Base-by-base conservation (phyloP, 108 stramenopile genomes). In the Cyclostephanos invisitatus region DNA sequence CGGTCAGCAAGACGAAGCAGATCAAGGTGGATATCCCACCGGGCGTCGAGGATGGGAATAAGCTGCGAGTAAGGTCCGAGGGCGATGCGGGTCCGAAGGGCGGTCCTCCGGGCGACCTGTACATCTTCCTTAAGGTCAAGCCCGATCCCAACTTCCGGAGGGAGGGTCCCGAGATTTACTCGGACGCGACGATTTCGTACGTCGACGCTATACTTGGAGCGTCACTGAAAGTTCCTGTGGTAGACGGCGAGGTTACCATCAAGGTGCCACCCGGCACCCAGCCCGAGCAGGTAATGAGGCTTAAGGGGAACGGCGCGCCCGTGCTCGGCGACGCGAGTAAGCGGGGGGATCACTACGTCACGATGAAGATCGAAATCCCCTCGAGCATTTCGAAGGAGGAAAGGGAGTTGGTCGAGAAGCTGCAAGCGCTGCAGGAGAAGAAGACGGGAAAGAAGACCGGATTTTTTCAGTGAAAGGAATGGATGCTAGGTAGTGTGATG, bases 251-350 rank as follows among this genome's bases (percentile, higher is more conserved):
- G 68, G 95, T 96, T 20, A 97, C 96, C 68, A 96, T 98, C 71
- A 94, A 97, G 83, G 91, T 98, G 10, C 98, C 98, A 1, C 83
- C 95, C 18, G 98, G 98, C 17, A 97, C 97, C 32, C 98, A 98
- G 70, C 98, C 98, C 15, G 97, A 91, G n/a, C 91, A 94, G 70
- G 93, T 96, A 21, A 96, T 98, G 87, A 82, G 96, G 38, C 78
- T 98, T 37, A 91, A 91, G 63, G 93, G 93, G 38, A 96, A 96
- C 67, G 98, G 93, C 25, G 94, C 96, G 12, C 97, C 97, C 15
- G 59, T 84, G 57, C 77, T 97, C 62, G 93, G 93, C 9, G 86
- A 93, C 70, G 67, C 89, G 18, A 73, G 83, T 48, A 64, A 77
- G 51, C 83, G 97, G 64, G 98, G 98, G 29, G 97, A 97, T 71